Percentiles rank a stretch among this genome's conserved stretches.
Evolutionary conservation across 2,329 filamentous ascomycete genomes (phyloP).

Genomic region (Fusarium sp.): DNA sequence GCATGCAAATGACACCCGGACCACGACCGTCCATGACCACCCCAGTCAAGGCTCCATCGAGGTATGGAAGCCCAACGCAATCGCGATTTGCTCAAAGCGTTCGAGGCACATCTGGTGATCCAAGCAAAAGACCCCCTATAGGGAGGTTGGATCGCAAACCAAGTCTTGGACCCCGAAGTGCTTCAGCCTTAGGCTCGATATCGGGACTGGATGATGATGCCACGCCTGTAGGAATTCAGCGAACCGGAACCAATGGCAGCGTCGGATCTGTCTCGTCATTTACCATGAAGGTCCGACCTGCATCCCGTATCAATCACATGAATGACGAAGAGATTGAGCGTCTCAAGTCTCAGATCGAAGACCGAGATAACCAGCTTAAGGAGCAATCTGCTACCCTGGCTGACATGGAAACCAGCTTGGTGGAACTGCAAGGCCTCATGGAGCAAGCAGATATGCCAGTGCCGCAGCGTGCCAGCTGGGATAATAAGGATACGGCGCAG

Average conservation of each 20-base stretch:
- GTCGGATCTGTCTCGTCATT: conserved; percentile 70
- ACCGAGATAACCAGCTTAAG: conserved; percentile 88
- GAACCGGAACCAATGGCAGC: conserved; percentile 69
- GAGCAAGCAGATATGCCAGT: conserved; percentile 65
- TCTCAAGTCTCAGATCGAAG: conserved; percentile 81
- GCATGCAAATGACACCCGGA: conserved; percentile 74
- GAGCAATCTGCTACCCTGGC: conserved; percentile 86
- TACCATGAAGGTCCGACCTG: conserved; percentile 66
- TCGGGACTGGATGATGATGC: conserved; percentile 71
- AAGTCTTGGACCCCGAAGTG: conserved; percentile 70
- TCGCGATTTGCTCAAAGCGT: conserved; percentile 75
- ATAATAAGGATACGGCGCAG: conserved; percentile 81
- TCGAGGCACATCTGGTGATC: conserved; percentile 73
- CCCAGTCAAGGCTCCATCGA: conserved; percentile 60
- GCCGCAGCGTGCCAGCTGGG: conserved; percentile 64
- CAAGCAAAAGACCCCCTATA: conserved; percentile 66
- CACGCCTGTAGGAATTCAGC: conserved; percentile 67
- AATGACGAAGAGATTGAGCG: conserved; percentile 82
- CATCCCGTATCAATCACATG: conserved; percentile 65
- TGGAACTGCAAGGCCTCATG: conserved; percentile 82
- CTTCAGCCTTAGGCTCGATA: conserved; percentile 70
- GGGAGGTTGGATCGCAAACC: conserved; percentile 63
- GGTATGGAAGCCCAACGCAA: conserved; percentile 63
- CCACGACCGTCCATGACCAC: conserved; percentile 69
- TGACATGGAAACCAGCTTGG: conserved; percentile 91